Base-by-base conservation (phyloP, 208 protist species). In the Wallacemonas sp. region DNA sequence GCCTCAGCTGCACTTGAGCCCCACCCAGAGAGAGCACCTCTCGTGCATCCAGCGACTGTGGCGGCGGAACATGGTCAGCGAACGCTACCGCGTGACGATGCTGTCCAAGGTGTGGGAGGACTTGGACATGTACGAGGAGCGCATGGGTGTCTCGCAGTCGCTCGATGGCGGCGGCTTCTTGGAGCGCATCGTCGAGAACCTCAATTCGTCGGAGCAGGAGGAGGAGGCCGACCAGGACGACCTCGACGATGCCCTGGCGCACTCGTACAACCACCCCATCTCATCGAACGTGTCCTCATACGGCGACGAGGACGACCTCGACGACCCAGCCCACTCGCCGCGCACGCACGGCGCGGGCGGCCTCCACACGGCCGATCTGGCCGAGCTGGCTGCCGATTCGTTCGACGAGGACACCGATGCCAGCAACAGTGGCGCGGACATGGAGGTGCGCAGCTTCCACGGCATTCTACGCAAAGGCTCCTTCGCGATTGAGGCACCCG, bases 81-180 rank as follows among this genome's bases (percentile, higher is more conserved):
- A 86, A 39, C 61, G 61, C 5, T 72, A 82, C 28, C 81, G 82
- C 22, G 76, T 76, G 28, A n/a, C 74, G 20, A 57, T 79, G 22
- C 76, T 91, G 18, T 48, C 68, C 4, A 46, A 31, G 3, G 75
- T 87, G 20, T 91, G 81, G 81, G 71, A 70, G 28, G 62, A 59
- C 23, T 39, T 88, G 23, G 78, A 88, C 36, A 61, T 72, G 52
- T 79, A 73, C 31, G 69, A 78, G 45, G 78, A 88, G 63, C 42
- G 65, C 45, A 63, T 55, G 41, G 50, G 44, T 1, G 61, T 67
- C 29, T 42, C 42, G 3, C 44, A 50, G 32, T 31, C 54, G 22
- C 48, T 46, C 3, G 54, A 49, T 36, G 57, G 41, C 36, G 55
- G 70, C 2, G 65, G 45, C 23, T 49, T 46, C 20, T 61, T 67